Evolutionary conservation across 164 flowering plant species (phyloP).

Genomic region (Vitis rotundifolia): DNA sequence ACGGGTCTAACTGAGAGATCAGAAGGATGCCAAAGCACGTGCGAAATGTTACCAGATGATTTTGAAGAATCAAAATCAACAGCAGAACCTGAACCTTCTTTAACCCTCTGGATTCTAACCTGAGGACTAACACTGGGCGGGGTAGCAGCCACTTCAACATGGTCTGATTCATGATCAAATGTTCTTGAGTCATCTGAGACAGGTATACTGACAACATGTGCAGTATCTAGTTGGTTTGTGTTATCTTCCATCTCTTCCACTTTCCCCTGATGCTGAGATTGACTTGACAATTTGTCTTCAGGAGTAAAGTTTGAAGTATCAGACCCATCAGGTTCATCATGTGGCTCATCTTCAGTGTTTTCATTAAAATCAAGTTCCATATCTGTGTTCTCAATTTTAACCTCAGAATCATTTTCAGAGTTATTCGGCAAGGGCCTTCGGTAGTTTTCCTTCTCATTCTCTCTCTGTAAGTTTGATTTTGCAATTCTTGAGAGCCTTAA

Average conservation of each 20-base stretch:
- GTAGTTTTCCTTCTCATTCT: conserved; percentile 97
- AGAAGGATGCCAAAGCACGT: conserved; percentile 88
- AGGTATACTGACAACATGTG: conserved; percentile 26
- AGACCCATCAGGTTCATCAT: conserved; percentile 71
- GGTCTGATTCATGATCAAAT: conserved; percentile 52
- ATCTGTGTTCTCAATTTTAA: conserved; percentile 88
- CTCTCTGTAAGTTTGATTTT: conserved; percentile 81
- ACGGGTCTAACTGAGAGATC: conserved; percentile 97
- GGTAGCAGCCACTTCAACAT: conserved; percentile 49
- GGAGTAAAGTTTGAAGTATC: conserved; percentile 37
- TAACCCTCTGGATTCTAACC: conserved; percentile 44
- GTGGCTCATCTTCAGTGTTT: conserved; percentile 70
- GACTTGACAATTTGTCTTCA: conserved; percentile 39
- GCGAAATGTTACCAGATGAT: conserved; percentile 50
- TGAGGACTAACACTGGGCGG: conserved; percentile 67
- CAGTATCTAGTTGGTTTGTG: conserved; percentile 26
- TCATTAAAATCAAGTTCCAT: conserved; percentile 99
- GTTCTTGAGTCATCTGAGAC: conserved; percentile 41
- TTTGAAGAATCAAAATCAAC: conserved; percentile 51
- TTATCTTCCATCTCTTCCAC: conserved; percentile 33
- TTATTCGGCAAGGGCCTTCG: conserved; percentile 71
- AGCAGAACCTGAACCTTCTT: conserved; percentile 44
- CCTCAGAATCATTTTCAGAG: conserved; percentile 80
- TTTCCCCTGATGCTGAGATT: conserved; percentile 37
- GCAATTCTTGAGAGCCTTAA: conserved; percentile 94